A percentile compares a stretch with the other conserved stretches of the same genome.
phyloP scores from a whole-genome alignment of 441 rosid species.

The Corymbia citriodora region DNA sequence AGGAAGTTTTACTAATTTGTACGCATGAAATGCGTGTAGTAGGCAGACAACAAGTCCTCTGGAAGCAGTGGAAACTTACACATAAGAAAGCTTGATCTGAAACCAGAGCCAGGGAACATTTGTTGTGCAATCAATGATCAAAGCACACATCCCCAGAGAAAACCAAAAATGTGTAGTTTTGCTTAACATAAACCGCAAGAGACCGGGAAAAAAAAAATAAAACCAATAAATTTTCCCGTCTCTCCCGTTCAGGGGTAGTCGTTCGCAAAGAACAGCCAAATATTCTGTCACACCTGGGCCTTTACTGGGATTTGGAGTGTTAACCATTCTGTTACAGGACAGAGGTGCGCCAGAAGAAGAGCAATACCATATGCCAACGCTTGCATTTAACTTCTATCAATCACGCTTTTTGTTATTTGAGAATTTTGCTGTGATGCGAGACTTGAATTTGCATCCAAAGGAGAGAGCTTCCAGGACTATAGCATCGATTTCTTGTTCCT shows the following conservation, averaged over 20 bases:
- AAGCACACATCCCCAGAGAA: not conserved
- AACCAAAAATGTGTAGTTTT: not conserved
- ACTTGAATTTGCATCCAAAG: constrained; percentile 34
- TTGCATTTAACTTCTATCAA: constrained; percentile 8
- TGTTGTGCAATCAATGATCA: not conserved
- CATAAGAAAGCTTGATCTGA: not conserved
- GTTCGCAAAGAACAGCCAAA: not conserved
- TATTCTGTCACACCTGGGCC: not conserved
- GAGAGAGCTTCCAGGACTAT: constrained; percentile 37
- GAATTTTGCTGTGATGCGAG: constrained; percentile 33
- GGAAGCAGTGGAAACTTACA: not conserved
- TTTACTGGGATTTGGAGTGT: not conserved
- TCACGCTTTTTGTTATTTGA: constrained; percentile 35
- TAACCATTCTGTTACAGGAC: not conserved
- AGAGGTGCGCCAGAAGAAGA: not conserved
- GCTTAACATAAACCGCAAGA: not conserved
- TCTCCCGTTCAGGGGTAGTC: not conserved
- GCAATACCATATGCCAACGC: not conserved
- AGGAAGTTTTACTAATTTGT: not conserved
- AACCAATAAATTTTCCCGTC: not conserved
- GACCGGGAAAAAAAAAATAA: not conserved
- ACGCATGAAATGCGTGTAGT: not conserved
- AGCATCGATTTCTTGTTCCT: constrained; percentile 68
- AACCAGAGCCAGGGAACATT: not conserved
- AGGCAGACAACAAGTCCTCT: not conserved